A percentile compares a stretch with the other conserved stretches of the same genome.
Conservation (phyloP, 768 basidiomycete species). For the Naganishia antarctica region DNA sequence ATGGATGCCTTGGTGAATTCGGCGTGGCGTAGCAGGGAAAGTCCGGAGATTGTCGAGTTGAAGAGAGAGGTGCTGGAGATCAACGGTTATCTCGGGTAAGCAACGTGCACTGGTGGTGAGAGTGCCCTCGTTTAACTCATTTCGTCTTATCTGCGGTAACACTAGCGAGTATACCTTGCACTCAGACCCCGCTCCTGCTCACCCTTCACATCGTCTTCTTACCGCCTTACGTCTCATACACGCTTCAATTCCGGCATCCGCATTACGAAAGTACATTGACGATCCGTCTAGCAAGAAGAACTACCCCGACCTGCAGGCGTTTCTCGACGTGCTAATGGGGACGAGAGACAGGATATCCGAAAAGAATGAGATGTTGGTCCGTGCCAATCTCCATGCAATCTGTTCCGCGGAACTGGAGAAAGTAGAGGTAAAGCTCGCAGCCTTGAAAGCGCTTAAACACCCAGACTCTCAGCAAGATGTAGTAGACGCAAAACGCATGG, state of each 20-base stretch:
- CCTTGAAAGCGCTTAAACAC: background rate
- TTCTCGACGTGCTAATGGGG: slow-evolving; percentile 27
- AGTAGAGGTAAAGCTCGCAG: slow-evolving; percentile 11
- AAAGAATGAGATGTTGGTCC: slow-evolving; percentile 36
- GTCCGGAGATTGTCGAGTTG: slow-evolving; percentile 51
- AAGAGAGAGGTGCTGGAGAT: slow-evolving; percentile 59
- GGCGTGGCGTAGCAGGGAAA: slow-evolving; percentile 29
- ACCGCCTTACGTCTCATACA: slow-evolving; percentile 41
- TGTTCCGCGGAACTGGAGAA: slow-evolving; percentile 27
- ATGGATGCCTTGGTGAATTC: slow-evolving; percentile 58
- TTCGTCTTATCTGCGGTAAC: background rate
- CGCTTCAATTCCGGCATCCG: slow-evolving; percentile 20
- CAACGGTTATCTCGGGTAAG: slow-evolving; percentile 81
- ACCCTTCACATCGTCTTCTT: slow-evolving; percentile 67
- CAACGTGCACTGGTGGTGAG: too few relatives aligned
- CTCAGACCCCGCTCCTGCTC: slow-evolving; percentile 57
- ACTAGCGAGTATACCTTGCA: slow-evolving; percentile 72
- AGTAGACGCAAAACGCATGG: slow-evolving; percentile 7
- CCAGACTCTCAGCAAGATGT: background rate
- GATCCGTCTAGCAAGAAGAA: slow-evolving; percentile 30
- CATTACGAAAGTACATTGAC: slow-evolving; percentile 25
- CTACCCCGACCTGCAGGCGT: slow-evolving; percentile 26
- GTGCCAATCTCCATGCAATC: slow-evolving; percentile 27
- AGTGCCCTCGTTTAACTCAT: too few relatives aligned
- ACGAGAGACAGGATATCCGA: slow-evolving; percentile 36